These are phyloP conservation scores for Microbotryum lychnidis-dioicae DNA, from an alignment of 1,284 basidiomycete genomes.

Conservation along the genomic window DNA sequence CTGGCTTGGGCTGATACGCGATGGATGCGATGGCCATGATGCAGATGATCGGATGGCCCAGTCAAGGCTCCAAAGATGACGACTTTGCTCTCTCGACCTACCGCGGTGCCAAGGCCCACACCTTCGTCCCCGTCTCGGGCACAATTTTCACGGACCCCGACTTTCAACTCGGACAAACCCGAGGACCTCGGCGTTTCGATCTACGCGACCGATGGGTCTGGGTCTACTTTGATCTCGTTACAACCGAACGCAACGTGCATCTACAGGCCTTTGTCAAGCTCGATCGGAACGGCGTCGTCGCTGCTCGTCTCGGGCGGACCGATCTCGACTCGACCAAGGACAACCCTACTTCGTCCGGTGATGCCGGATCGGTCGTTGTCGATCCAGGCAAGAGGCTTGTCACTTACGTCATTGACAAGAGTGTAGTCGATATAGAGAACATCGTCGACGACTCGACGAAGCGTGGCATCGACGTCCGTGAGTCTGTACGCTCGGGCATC, in stretches of 20 bases:
- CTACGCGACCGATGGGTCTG: conserved; percentile 6
- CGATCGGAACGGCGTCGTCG: conserved; percentile 7
- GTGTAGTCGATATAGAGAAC: conserved; percentile 1
- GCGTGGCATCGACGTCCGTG: background rate
- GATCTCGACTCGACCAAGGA: conserved; percentile 15
- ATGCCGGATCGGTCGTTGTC: background rate
- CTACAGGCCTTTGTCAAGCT: conserved; percentile 12
- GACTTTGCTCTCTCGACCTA: conserved; percentile 11
- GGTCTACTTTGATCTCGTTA: conserved; percentile 15
- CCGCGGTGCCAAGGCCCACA: conserved; percentile 7
- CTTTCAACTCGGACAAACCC: background rate
- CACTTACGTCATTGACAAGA: conserved; percentile 1
- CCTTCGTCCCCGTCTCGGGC: conserved; percentile 2
- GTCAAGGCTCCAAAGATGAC: background rate
- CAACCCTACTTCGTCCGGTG: conserved; percentile 5
- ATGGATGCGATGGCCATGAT: background rate
- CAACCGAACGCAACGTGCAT: conserved; percentile 4
- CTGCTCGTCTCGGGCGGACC: conserved; percentile 6
- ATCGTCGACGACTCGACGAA: conserved; percentile 9
- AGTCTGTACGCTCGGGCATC: background rate
- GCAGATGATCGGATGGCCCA: conserved; percentile 16
- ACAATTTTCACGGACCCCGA: conserved; percentile 1
- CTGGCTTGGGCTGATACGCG: too few relatives aligned
- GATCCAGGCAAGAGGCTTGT: background rate
- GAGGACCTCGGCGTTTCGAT: conserved; percentile 1